Evolutionary conservation across 495 filamentous ascomycete species (phyloP), one percentile per base, ranked within the genome.

Genomic region (Xylaria scruposa): DNA sequence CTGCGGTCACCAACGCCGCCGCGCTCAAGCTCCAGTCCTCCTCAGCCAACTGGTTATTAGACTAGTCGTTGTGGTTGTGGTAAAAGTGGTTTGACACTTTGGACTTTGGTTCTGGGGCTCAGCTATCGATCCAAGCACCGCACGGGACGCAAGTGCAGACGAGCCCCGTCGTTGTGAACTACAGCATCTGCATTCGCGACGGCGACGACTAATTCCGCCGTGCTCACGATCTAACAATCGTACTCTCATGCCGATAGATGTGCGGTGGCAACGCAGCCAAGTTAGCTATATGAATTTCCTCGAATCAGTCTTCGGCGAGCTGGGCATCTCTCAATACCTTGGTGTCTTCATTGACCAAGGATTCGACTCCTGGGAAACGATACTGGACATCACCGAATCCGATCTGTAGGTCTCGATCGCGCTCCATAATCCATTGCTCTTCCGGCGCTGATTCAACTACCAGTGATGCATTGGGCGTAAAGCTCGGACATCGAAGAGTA

Each of bases 331-430:
- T 78, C 89, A 93, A 78, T 94, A 94, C 79, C 85, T 92, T 68
- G 85, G 90, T 67, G 78, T 78, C 71, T 91, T 94, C 73, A 77
- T 92, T 33, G 88, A 90, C 21, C 91, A 93, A 77, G 92, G 92
- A 24, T 94, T 94, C 76, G 92, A 94, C 79, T 89, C 89, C 47
- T 94, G 92, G 92, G 91, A 94, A 46, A 92, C 91, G 6, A 87
- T 94, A 54, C 81, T 92, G 65, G 92, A 94, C 66, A 93, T 94
- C 59, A 93, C 91, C 56, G 92, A 94, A 79, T 90, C 91, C 49
- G 92, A 94, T 80, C 84, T 94, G 89, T 93, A 83, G 79, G 90
- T 79, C 56, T 38, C 24, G 29, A 31, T 56, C n/a, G 58, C 0
- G 58, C 15, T 42, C 38, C 26, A 36, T 24, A 24, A 54, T 31